Evolutionary conservation across 352 stramenopile genomes (phyloP), one percentile per base, ranked within the genome.

Genomic region (Globisporangium viniferum): DNA sequence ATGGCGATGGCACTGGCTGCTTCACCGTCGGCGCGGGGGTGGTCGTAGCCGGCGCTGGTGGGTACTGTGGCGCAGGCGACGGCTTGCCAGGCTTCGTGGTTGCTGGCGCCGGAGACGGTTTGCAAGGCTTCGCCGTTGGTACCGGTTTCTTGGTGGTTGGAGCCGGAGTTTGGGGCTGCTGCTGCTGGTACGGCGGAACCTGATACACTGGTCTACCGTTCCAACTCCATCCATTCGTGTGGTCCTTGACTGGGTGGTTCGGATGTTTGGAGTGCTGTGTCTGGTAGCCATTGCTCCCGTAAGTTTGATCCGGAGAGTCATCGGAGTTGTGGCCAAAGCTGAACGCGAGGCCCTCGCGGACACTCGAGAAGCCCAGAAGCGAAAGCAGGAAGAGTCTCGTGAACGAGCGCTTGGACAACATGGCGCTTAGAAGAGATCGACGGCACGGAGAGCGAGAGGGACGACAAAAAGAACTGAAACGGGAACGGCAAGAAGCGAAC

Each of bases 301-400:
- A 44, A 20, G 9, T 60, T n/a, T 59, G 53, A 14, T 8, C 27
- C 8, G 58, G 22, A 18, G n/a, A 7, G 58, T 27, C 51, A 9
- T 39, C 24, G 12, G 15, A 41, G 36, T 12, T 4, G 22, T 63
- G 27, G 24, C 15, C 14, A 27, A 63, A 55, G 22, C 58, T 14
- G 18, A 39, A 33, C 14, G 58, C 24, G 27, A 63, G 58, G 2
- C 58, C 36, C 8, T 63, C 36, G 22, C 36, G 58, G 22, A 63
- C 27, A 10, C 58, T 63, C 4, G 58, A 18, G 58, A 63, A 18
- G 41, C 58, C 15, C 5, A 63, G 36, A 1, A 63, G 58, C 36
- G 58, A 63, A 1, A 63, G 58, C 24, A 63, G 24, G 36, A 63
- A 63, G 58, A 63, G 58, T 15, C 41, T 27, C 24, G 58, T 63